Base-by-base conservation (phyloP, 768 basidiomycete species). In the Amanita molliuscula region DNA sequence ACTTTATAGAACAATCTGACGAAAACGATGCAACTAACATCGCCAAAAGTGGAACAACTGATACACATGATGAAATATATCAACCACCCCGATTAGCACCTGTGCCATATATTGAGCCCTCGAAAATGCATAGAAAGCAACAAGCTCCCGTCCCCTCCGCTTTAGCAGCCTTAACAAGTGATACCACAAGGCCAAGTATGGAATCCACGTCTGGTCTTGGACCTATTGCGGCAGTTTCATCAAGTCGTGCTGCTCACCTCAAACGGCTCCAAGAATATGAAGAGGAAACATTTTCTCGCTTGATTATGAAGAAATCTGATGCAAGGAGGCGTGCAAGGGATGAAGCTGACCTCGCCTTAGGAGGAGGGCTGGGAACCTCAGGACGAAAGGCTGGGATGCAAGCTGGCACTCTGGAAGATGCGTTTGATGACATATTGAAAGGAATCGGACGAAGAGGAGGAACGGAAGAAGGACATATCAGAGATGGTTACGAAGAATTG, bases 271-370 rank as follows among this genome's bases (percentile, higher is more conserved):
- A 78, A 45, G 83, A 90, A 54, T 98, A 89, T 63, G 95, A 98
- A 68, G 92, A 95, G 62, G 90, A 90, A 41, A 93, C 95, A 65
- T 90, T 97, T 67, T 88, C 87, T 33, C 82, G 95, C 40, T 59
- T 97, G 47, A 74, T 94, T 53, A 84, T 93, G 79, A 88, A 84
- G 62, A 97, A 97, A 74, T 82, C 81, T 59, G 92, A 95, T 40
- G 75, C 78, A 13, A 78, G 73, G 56, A 72, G 82, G 40, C 75
- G 94, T 16, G 67, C 63, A 47, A 73, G 78, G 53, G 94, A 97
- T 59, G 95, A 97, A 64, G 88, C 78, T 54, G 87, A 90, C 55
- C 67, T 97, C 53, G 90, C 90, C 15, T 69, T 97, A 10, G 95
- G 95, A 47, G 88, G 85, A 10, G 78, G 75, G 36, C 62, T 76